Evolutionary conservation across 2,329 filamentous ascomycete species (phyloP).

Genomic region (Ceratocystis harringtonii): DNA sequence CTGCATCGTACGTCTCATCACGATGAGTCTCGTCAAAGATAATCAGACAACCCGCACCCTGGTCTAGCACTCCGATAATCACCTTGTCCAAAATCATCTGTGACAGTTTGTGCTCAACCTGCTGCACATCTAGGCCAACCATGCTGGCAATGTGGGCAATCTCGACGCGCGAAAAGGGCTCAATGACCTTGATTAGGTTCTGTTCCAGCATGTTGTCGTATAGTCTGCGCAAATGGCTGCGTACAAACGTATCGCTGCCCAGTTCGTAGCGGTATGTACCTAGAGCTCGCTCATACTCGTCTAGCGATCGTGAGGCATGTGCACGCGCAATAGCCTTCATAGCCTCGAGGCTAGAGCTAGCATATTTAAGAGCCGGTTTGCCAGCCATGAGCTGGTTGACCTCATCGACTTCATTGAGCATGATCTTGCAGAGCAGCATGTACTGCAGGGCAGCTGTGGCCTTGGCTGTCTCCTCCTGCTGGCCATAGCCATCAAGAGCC

Average conservation of each 20-base stretch:
- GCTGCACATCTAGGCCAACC: constrained; percentile 87
- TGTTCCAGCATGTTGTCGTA: constrained; percentile 99
- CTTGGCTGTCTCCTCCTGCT: constrained; percentile 71
- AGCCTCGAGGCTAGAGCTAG: constrained; percentile 86
- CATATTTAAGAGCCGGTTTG: constrained; percentile 94
- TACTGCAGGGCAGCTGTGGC: constrained; percentile 98
- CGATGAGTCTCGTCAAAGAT: constrained; percentile 91
- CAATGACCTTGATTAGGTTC: constrained; percentile 98
- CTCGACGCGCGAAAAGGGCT: constrained; percentile 94
- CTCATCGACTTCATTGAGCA: constrained; percentile 94
- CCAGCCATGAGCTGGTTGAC: constrained; percentile 88
- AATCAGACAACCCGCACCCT: constrained; percentile 93
- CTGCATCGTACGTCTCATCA: constrained; percentile 87
- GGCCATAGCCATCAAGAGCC: constrained; percentile 90
- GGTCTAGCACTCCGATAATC: constrained; percentile 91
- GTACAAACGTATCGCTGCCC: constrained; percentile 87
- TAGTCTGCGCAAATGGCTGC: constrained; percentile 83
- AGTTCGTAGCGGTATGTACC: constrained; percentile 86
- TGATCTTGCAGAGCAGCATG: constrained; percentile 99
- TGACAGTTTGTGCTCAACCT: constrained; percentile 94
- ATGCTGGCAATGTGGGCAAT: constrained; percentile 95
- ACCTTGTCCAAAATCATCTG: constrained; percentile 99
- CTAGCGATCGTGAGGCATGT: constrained; percentile 85
- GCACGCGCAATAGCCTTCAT: constrained; percentile 98
- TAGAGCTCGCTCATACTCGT: constrained; percentile 91